Percentiles rank a stretch among this genome's conserved stretches.
Conservation (phyloP, 202 grass and related monocot genomes). For the Zoysia matrella region DNA sequence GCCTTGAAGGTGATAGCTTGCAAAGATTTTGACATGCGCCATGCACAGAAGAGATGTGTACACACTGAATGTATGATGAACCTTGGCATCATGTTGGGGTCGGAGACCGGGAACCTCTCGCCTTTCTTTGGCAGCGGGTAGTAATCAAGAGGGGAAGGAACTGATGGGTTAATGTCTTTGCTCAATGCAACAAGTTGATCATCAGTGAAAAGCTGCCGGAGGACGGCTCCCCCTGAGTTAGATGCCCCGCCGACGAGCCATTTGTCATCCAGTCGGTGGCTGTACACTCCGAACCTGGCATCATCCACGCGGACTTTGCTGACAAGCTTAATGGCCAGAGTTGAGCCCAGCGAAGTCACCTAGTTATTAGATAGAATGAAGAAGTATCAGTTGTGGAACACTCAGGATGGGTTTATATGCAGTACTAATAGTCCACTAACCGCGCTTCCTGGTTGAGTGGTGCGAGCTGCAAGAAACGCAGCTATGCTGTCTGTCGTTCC, state of each 20-base stretch:
- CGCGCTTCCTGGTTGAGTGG: slow-evolving; percentile 56
- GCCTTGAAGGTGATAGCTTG: background rate
- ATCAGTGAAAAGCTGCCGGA: slow-evolving; percentile 73
- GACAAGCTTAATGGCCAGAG: slow-evolving; percentile 81
- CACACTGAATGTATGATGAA: background rate
- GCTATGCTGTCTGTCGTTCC: slow-evolving; percentile 90
- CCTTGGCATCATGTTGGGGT: slow-evolving; percentile 76
- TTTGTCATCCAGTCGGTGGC: slow-evolving; percentile 71
- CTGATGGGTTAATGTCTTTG: slow-evolving; percentile 51
- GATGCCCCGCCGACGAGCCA: slow-evolving; percentile 89
- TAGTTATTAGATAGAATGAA: background rate
- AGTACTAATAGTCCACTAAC: slow-evolving; percentile 43
- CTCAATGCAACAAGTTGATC: slow-evolving; percentile 56
- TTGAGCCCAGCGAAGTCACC: slow-evolving; percentile 57
- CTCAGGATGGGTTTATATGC: background rate
- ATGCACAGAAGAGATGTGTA: background rate
- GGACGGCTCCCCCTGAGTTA: slow-evolving; percentile 66
- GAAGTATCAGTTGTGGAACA: background rate
- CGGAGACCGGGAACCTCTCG: slow-evolving; percentile 74
- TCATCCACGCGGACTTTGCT: slow-evolving; percentile 67
- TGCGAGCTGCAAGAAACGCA: slow-evolving; percentile 74
- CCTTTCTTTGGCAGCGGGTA: slow-evolving; percentile 70
- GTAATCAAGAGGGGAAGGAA: slow-evolving; percentile 62
- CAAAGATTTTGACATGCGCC: background rate
- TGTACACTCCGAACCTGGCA: slow-evolving; percentile 79